Conservation (phyloP, 352 stramenopile genomes). For the Pythium aquatile region DNA sequence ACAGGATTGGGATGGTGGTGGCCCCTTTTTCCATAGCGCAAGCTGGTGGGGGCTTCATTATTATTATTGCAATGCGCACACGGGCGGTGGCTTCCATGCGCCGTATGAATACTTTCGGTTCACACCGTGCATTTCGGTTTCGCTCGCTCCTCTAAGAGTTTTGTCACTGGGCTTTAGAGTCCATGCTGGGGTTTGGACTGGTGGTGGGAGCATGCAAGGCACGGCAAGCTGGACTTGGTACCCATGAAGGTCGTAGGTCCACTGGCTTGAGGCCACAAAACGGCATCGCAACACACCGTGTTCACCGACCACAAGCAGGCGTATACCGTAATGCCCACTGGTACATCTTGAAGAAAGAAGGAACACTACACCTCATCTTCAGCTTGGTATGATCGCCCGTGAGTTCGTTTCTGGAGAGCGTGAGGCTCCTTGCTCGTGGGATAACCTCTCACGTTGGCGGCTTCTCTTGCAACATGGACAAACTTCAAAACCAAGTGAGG, state of each 20-base stretch:
- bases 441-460: no score
- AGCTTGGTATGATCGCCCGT: background rate
- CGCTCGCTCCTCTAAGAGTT: background rate
- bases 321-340: no score
- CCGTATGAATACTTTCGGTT: background rate
- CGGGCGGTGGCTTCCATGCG: background rate
- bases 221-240: no score
- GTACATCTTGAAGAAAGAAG: no score
- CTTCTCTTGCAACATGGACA: background rate
- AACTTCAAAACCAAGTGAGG: constrained; percentile 6
- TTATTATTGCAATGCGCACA: constrained; percentile 6
- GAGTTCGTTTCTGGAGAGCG: background rate
- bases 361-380: no score
- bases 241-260: no score
- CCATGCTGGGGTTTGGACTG: no score
- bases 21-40: constrained; percentile 7
- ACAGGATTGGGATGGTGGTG: constrained; percentile 11
- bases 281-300: no score
- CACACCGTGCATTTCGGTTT: background rate
- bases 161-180: no score
- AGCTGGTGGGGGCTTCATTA: constrained; percentile 12
- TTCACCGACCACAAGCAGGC: no score
- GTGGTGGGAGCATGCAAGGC: no score
- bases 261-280: no score
- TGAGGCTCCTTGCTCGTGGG: background rate